Percentiles rank a stretch among this genome's conserved stretches.
phyloP scores from a whole-genome alignment of 2,329 filamentous ascomycete species.

The Rhynchosporium graminicola region DNA sequence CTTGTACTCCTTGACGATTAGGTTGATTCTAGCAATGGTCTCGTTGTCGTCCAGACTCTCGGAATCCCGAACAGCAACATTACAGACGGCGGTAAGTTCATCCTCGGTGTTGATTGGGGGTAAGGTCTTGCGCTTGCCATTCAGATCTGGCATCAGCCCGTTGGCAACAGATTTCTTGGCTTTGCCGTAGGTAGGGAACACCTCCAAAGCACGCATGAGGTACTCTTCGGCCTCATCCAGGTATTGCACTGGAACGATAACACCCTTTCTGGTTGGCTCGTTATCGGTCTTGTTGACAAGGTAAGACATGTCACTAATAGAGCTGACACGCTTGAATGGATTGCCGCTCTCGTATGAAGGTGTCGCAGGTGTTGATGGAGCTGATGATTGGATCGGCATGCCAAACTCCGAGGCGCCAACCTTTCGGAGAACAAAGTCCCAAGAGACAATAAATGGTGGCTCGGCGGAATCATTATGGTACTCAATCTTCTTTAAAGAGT shows the following conservation, averaged over 20 bases:
- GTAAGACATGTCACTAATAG: slow-evolving; percentile 96
- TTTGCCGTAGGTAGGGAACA: slow-evolving; percentile 63
- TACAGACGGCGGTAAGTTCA: slow-evolving; percentile 88
- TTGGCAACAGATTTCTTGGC: slow-evolving; percentile 57
- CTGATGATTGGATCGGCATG: slow-evolving; percentile 74
- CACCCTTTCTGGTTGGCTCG: slow-evolving; percentile 86
- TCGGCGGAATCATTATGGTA: slow-evolving; percentile 76
- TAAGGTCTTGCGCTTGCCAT: slow-evolving; percentile 67
- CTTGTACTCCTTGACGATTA: slow-evolving; percentile 78
- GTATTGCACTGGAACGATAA: slow-evolving; percentile 90
- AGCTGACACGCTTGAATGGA: slow-evolving; percentile 81
- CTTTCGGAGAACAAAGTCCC: slow-evolving; percentile 95
- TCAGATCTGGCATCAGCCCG: slow-evolving; percentile 71
- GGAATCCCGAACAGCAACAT: slow-evolving; percentile 85
- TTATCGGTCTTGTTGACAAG: slow-evolving; percentile 69
- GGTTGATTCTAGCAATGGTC: slow-evolving; percentile 71
- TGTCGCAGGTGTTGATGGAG: slow-evolving; percentile 81
- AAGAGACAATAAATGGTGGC: slow-evolving; percentile 78
- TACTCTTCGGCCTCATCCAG: slow-evolving; percentile 92
- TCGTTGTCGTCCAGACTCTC: slow-evolving; percentile 83
- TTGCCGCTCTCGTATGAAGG: slow-evolving; percentile 60
- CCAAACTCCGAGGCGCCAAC: slow-evolving; percentile 90
- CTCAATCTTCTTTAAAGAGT: slow-evolving; percentile 84
- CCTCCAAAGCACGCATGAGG: slow-evolving; percentile 79
- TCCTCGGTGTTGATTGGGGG: slow-evolving; percentile 61